Base-by-base conservation (phyloP, 2,329 filamentous ascomycete species). In the Ramularia collo-cygni region DNA sequence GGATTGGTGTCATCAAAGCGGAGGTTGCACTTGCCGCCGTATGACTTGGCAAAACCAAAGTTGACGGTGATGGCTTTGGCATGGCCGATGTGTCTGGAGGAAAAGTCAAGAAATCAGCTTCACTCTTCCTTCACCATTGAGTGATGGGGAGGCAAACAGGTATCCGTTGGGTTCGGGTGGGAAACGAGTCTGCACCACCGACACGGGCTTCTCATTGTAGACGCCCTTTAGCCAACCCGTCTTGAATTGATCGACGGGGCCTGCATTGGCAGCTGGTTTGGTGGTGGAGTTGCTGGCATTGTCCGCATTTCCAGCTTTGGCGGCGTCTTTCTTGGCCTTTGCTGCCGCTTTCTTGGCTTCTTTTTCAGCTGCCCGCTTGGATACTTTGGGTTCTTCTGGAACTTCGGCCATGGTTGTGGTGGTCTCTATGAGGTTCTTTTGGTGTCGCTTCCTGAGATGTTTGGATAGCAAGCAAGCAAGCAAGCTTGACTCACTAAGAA, bases 1-100 rank as follows among this genome's bases (percentile, higher is more conserved):
- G 92, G 92, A 62, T 96, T 96, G 10, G 92, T 96, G 56, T 96
- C 92, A 61, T 96, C 92, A 62, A 85, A 95, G 55, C 90, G 76
- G 46, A 88, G 65, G 57, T 83, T 82, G 63, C 79, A 84, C 46
- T 81, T 71, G 43, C 90, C 90, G 26, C 83, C 83, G 60, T 94
- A 85, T 58, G 81, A 80, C 57, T 77, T 79, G 10, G 92, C 90
- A 61, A 95, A 96, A 5, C 90, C 90, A 66, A 96, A 96, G 66
- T 96, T 95, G 63, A 96, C 79, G 0, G 87, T 83, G 62, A 96
- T 95, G 15, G 92, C 90, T 69, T 96, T 96, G 50, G 84, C 85
- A 61, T 96, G 92, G 14, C 90, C 90, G 53, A 96, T 84, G 60
- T 95, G 89, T n/a, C n/a, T n/a, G n/a, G n/a, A n/a, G n/a, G n/a